Evolutionary conservation across 176 grass and related monocot genomes (phyloP), one percentile per base, ranked within the genome.

Genomic region (Zoysia pacifica): DNA sequence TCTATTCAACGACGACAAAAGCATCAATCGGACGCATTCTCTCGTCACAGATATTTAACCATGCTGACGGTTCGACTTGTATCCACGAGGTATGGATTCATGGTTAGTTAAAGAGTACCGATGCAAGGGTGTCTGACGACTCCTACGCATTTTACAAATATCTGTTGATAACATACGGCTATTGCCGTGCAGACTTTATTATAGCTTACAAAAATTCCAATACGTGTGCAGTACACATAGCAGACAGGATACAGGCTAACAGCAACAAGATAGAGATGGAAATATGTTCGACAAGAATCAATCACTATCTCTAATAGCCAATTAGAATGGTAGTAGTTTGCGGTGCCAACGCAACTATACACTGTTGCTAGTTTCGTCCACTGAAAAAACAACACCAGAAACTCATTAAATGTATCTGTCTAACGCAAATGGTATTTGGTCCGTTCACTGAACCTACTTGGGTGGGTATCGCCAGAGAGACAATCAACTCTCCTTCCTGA

Each of bases 321-420:
- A 50, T 79, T 84, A 44, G 68, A 89, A 75, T 48, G 15, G 66
- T 67, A 68, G 73, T 54, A 86, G 79, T 82, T 82, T 53, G 59
- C 78, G 81, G 87, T 86, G 83, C 52, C 78, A 89, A 89, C 78
- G 78, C 72, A 89, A 78, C 83, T 89, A 89, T 89, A 89, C 78
- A 89, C 79, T 89, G 87, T 85, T 85, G 83, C 87, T 86, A 89
- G 73, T 73, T 89, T 89, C 85, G 78, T 83, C 79, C 87, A 89
- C 79, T 62, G 67, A 82, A 58, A 59, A 28, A 77, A 81, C 81
- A 72, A 77, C 77, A 77, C 78, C 86, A 86, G 38, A 67, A 89
- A 89, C 73, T 78, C 79, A 72, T 85, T 74, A 89, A 85, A 73
- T 14, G 62, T 73, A 86, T 86, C 61, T 67, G 85, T 82, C 83